phyloP scores from a whole-genome alignment of 2,329 filamentous ascomycete genomes.

The Phoma herbarum region DNA sequence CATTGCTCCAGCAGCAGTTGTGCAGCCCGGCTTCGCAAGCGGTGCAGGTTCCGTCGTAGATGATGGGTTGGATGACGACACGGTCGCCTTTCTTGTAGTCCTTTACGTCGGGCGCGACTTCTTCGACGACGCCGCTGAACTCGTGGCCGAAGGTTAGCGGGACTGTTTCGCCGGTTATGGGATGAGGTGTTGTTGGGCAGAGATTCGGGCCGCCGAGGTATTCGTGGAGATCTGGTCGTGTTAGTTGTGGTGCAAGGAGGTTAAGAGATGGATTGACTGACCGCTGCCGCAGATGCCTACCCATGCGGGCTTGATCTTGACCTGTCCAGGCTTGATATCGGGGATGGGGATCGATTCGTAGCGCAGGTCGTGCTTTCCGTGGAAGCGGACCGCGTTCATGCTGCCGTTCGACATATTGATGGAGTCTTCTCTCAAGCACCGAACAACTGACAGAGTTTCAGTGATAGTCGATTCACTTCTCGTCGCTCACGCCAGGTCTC shows the following conservation, averaged over 20 bases:
- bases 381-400: constrained; percentile 59
- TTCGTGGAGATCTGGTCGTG: constrained; percentile 55
- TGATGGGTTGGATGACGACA: constrained; percentile 62
- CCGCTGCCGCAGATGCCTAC: constrained; percentile 53
- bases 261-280: background rate
- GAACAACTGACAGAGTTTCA: background rate
- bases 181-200: constrained; percentile 62
- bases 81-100: constrained; percentile 60
- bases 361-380: constrained; percentile 56
- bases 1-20: constrained; percentile 64
- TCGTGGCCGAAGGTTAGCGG: constrained; percentile 65
- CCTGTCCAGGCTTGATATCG: constrained; percentile 51
- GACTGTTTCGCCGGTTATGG: constrained; percentile 61
- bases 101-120: constrained; percentile 60
- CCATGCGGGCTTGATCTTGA: constrained; percentile 55
- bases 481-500: constrained; percentile 5
- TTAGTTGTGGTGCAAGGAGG: background rate
- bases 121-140: constrained; percentile 62
- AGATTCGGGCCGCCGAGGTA: constrained; percentile 59
- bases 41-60: constrained; percentile 63
- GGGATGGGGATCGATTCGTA: constrained; percentile 56
- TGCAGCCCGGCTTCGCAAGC: constrained; percentile 62
- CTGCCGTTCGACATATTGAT: constrained; percentile 33
- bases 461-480: background rate
- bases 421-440: background rate